Conservation (phyloP, 75 land plant species). For the Gnetum montanum region DNA sequence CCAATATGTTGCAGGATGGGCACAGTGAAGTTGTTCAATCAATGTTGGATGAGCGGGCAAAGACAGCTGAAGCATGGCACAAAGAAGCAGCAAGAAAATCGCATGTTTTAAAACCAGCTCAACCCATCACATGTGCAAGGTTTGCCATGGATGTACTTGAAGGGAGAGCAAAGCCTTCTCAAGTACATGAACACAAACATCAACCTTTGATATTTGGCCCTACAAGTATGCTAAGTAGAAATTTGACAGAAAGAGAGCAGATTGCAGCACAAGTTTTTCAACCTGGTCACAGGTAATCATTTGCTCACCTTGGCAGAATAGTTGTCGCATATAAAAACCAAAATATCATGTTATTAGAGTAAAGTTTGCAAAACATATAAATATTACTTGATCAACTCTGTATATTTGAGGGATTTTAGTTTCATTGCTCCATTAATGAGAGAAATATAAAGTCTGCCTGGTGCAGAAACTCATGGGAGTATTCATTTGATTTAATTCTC, state of each 20-base stretch:
- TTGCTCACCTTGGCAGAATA: neutral
- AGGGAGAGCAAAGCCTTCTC: slow-evolving; percentile 69
- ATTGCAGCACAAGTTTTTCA: slow-evolving; percentile 96
- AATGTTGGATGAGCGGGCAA: slow-evolving; percentile 67
- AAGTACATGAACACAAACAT: slow-evolving; percentile 73
- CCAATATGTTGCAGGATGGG: slow-evolving; percentile 44
- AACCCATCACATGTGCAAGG: slow-evolving; percentile 92
- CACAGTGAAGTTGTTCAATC: slow-evolving; percentile 34
- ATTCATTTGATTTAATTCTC: too few species aligned
- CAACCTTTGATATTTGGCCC: slow-evolving; percentile 88
- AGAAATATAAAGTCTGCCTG: too few species aligned
- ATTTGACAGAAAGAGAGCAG: slow-evolving; percentile 70
- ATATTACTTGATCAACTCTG: too few species aligned
- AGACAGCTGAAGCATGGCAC: slow-evolving; percentile 85
- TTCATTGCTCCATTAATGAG: too few species aligned
- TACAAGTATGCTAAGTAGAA: slow-evolving; percentile 68
- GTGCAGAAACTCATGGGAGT: too few species aligned
- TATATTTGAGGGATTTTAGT: too few species aligned
- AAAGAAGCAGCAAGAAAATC: slow-evolving; percentile 50
- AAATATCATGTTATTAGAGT: too few species aligned
- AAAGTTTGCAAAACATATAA: too few species aligned
- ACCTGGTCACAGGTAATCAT: slow-evolving; percentile 79
- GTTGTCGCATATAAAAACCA: too few species aligned
- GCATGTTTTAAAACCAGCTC: slow-evolving; percentile 55
- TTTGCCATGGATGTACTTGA: slow-evolving; percentile 98